A percentile compares a stretch with the other conserved stretches of the same genome.
phyloP scores from a whole-genome alignment of 2,329 filamentous ascomycete species.

The Colletotrichum higginsianum region DNA sequence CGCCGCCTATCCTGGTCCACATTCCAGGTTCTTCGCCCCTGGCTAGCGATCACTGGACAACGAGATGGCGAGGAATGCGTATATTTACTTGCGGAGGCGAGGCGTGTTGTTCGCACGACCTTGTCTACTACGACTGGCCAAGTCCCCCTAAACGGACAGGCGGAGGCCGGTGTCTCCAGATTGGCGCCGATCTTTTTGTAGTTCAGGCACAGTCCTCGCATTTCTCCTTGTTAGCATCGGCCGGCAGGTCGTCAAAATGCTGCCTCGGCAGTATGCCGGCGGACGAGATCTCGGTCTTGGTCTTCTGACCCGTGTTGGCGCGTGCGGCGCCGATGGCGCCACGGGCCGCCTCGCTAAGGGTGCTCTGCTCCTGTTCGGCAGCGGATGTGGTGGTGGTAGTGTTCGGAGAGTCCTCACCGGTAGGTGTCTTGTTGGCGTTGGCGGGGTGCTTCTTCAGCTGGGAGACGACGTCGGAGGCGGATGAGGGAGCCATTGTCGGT shows the following conservation, averaged over 20 bases:
- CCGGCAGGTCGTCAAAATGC: constrained; percentile 3
- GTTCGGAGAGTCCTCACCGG: not conserved
- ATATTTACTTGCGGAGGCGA: not conserved
- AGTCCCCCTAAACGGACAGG: not conserved
- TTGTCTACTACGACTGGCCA: not conserved
- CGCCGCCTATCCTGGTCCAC: constrained; percentile 10
- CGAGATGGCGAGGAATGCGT: constrained; percentile 1
- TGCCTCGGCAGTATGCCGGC: constrained; percentile 1
- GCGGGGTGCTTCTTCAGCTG: constrained; percentile 37
- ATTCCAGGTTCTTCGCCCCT: constrained; percentile 11
- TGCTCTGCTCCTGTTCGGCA: not conserved
- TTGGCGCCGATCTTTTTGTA: too few species aligned
- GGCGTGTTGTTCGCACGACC: not conserved
- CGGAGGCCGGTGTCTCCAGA: not conserved
- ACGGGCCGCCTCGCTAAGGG: constrained; percentile 28
- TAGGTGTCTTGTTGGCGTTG: constrained; percentile 17
- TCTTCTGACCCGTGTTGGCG: constrained; percentile 41
- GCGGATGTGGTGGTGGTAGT: not conserved
- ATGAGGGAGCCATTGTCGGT: constrained; percentile 5
- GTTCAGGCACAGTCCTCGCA: constrained; percentile 40
- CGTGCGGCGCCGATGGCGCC: constrained; percentile 34
- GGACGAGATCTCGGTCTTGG: constrained; percentile 24
- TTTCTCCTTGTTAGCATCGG: constrained; percentile 18
- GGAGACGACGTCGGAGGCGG: constrained; percentile 19
- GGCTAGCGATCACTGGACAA: not conserved